Evolutionary conservation across 2,329 filamentous ascomycete species (phyloP).

Genomic region (Penicillium sp.): DNA sequence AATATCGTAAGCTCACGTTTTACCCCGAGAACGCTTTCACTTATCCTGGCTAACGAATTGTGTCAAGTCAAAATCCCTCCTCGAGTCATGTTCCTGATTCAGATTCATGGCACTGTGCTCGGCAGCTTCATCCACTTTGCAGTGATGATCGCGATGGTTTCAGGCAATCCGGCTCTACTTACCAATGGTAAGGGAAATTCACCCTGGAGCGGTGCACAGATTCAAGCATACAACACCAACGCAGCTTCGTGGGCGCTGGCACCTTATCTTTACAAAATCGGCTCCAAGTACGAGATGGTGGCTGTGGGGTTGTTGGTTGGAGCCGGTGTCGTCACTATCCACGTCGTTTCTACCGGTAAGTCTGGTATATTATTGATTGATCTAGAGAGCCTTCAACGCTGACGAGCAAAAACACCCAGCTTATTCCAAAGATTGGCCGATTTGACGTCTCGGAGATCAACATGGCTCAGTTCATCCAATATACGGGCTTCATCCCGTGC

Average conservation of each 20-base stretch:
- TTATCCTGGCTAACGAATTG: too few relatives aligned
- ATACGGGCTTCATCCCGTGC: slow-evolving; percentile 58
- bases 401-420: slow-evolving; percentile 34
- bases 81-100: slow-evolving; percentile 42
- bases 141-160: slow-evolving; percentile 59
- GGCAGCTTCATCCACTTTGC: slow-evolving; percentile 59
- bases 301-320: slow-evolving; percentile 56
- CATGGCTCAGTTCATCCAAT: slow-evolving; percentile 58
- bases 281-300: slow-evolving; percentile 43
- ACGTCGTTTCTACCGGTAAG: slow-evolving; percentile 19
- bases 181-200: slow-evolving; percentile 49
- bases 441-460: slow-evolving; percentile 52
- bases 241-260: slow-evolving; percentile 52
- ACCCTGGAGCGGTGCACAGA: slow-evolving; percentile 56
- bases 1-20: too few relatives aligned
- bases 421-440: slow-evolving; percentile 50
- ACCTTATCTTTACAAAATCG: slow-evolving; percentile 54
- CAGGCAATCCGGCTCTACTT: slow-evolving; percentile 52
- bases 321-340: slow-evolving; percentile 15
- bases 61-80: too few relatives aligned
- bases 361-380: background rate
- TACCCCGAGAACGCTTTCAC: too few relatives aligned
- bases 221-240: slow-evolving; percentile 48
- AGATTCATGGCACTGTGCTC: slow-evolving; percentile 58
- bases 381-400: background rate